Evolutionary conservation across 352 stramenopile species (phyloP), one percentile per base, ranked within the genome.

Genomic region (Globisporangium cederbergense): DNA sequence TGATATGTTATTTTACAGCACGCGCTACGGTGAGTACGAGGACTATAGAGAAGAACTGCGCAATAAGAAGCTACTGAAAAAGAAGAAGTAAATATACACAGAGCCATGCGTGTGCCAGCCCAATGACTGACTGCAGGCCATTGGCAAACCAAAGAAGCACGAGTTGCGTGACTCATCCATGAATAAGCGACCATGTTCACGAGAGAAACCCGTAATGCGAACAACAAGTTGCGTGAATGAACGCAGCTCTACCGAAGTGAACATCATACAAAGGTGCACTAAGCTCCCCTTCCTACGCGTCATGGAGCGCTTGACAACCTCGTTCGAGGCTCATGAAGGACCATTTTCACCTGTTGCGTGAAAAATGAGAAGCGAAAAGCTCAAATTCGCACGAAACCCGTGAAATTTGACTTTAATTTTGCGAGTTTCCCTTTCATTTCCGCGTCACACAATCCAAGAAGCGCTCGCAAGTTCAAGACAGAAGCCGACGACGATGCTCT

Each of bases 21-120:
- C 80, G 68, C 73, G 86, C 5, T 82, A 82, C 66, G 87, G 87
- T 16, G 87, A 94, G 62, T 91, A 90, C 60, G 87, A 96, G 69
- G 87, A 96, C 65, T 90, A 83, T 61, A 64, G 67, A 65, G 87
- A 96, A 73, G 87, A 93, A 52, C 74, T 93, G 54, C 85, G 87
- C 66, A 93, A 96, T 62, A 88, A 91, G 70, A 91, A 92, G 58
- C 58, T 93, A 67, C 57, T 79, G 32, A 90, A 90, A 61, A 91
- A 90, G 73, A 88, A 85, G 57, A 89, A 85, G 65, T 58, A 58
- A 58, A 46, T 58, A 58, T 46, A 58, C 32, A 32, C 32, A 38
- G 25, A 50, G 25, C 36, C 14, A 40, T 49, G n/a, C 40, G 30
- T 53, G 30, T 53, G 56, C 9, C 40, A 42, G 36, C 36, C 36